These are phyloP conservation scores for Cyberlindnera mississippiensis DNA, from an alignment of 805 yeast genomes.

Conservation along the genomic window DNA sequence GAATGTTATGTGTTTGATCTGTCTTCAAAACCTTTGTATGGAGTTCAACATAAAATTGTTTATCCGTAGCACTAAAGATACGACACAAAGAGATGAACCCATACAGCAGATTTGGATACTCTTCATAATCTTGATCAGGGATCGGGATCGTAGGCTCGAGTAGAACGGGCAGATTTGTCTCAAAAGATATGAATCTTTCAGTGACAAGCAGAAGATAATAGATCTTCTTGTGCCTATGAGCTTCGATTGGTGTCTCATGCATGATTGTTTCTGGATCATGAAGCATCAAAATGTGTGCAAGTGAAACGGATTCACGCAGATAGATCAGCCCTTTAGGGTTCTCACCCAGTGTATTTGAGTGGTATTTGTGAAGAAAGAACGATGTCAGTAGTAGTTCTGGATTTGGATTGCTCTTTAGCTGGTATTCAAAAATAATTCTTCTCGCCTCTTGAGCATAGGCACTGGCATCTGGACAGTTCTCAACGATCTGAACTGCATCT, in stretches of 20 bases:
- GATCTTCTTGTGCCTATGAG: conserved; percentile 23
- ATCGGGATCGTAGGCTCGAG: conserved; percentile 24
- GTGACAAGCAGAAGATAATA: conserved; percentile 22
- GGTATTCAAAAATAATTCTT: conserved; percentile 18
- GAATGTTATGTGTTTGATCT: conserved; percentile 7
- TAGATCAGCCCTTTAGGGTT: conserved; percentile 18
- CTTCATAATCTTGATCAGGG: conserved; percentile 24
- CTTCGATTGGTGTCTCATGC: conserved; percentile 13
- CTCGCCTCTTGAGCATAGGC: conserved; percentile 24
- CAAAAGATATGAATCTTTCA: conserved; percentile 23
- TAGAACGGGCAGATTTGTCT: conserved; percentile 20
- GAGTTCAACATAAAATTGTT: conserved; percentile 22
- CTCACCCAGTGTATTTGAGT: conserved; percentile 19
- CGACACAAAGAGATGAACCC: conserved; percentile 25
- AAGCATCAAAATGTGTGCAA: conserved; percentile 21
- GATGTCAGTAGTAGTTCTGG: conserved; percentile 17
- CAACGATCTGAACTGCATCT: conserved; percentile 13
- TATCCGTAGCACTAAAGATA: conserved; percentile 24
- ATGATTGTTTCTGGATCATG: conserved; percentile 20
- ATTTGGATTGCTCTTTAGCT: conserved; percentile 16
- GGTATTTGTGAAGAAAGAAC: conserved; percentile 23
- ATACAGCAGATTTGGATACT: conserved; percentile 22
- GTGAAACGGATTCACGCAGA: conserved; percentile 23
- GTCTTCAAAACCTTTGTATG: conserved; percentile 17
- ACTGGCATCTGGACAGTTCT: conserved; percentile 18